Evolutionary conservation across 2,329 filamentous ascomycete genomes (phyloP).

Genomic region (Fusarium subtropicale): DNA sequence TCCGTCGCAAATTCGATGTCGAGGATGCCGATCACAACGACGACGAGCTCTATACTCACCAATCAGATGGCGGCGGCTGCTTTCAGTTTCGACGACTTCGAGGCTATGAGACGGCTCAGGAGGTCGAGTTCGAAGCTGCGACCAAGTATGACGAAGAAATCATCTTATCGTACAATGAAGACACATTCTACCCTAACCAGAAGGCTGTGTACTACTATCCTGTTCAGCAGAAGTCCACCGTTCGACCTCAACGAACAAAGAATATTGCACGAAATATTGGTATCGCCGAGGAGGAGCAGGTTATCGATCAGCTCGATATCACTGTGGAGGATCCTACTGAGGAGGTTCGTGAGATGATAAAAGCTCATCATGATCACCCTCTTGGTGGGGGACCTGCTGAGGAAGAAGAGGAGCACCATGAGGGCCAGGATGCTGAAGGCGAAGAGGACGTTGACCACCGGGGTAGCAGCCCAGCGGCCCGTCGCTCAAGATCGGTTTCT

Average conservation of each 20-base stretch:
- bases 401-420: constrained; percentile 50
- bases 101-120: constrained; percentile 72
- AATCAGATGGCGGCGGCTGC: constrained; percentile 58
- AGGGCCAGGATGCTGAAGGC: constrained; percentile 46
- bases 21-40: constrained; percentile 66
- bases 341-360: constrained; percentile 63
- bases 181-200: constrained; percentile 61
- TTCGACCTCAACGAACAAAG: constrained; percentile 72
- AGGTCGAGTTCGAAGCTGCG: constrained; percentile 66
- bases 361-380: constrained; percentile 64
- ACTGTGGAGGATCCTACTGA: constrained; percentile 67
- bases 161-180: constrained; percentile 68
- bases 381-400: constrained; percentile 60
- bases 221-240: constrained; percentile 71
- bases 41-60: constrained; percentile 65
- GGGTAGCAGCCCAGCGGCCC: constrained; percentile 40
- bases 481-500: constrained; percentile 47
- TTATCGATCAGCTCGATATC: constrained; percentile 67
- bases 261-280: constrained; percentile 68
- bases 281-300: constrained; percentile 62
- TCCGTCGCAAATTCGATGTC: constrained; percentile 71
- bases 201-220: constrained; percentile 76
- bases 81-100: constrained; percentile 73
- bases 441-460: constrained; percentile 35
- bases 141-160: constrained; percentile 74